Base-by-base conservation (phyloP, 305 asterid genomes). In the Withania somnifera region DNA sequence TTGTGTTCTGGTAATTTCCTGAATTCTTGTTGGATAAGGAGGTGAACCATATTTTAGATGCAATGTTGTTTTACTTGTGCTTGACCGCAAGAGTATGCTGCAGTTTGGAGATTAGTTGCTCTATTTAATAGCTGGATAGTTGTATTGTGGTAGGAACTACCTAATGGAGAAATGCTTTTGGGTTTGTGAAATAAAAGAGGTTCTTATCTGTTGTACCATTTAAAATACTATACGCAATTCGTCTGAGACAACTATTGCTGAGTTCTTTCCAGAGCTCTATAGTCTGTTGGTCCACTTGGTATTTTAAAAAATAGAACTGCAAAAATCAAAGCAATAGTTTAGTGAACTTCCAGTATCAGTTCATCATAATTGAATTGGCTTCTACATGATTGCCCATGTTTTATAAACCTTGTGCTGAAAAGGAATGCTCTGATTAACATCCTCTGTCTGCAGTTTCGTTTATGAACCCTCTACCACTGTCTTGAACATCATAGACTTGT, bases 401-500 rank as follows among this genome's bases (percentile, higher is more conserved):
- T 75, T 15, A 15, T 47, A 50, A 50, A 26, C 61, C 28, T 73
- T 1, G 8, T 73, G 60, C 10, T 75, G 40, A 50, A 15, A 15
- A 50, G 53, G 45, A 79, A 87, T 36, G 24, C 52, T 52, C 75
- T 47, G 56, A 30, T 85, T 13, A 28, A 50, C 22, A 67, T 85
- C 50, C 84, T 17, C 79, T 80, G 71, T 68, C 50, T 80, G 89
- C 89, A 96, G 99, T 90, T 94, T 90, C 45, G 87, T 94, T 78
- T 94, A 93, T 81, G 99, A 96, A 91, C 91, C 99, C 83, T 94
- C 99, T 26, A 83, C 93, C 86, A 86, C 94, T 58, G 99, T 93
- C 54, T 82, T 86, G 90, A 86, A 93, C 75, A 88, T 86, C 58
- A 86, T 94, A 54, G 50, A 82, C 84, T 82, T 89, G 77, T 85